These are phyloP conservation scores for Selaginella tamariscina DNA, from an alignment of 75 land plant species.

Conservation along the genomic window DNA sequence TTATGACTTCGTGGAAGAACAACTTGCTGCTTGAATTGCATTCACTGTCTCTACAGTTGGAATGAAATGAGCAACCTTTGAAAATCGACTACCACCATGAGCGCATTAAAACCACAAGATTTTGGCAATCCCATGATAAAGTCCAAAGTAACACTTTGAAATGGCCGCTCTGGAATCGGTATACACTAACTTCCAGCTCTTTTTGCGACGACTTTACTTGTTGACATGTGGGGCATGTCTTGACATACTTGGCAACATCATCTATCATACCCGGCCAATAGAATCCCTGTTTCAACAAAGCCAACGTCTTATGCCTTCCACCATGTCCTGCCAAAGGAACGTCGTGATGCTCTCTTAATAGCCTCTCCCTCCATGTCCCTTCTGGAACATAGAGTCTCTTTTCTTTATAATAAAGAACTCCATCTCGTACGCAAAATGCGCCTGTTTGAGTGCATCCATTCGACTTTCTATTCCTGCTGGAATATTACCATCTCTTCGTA, in stretches of 20 bases:
- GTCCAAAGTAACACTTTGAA: constrained; percentile 19
- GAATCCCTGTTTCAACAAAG: constrained; percentile 2
- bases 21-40: constrained; percentile 8
- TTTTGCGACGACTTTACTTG: neutral
- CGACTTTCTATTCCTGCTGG: too few relatives aligned
- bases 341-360: constrained; percentile 13
- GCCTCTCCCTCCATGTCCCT: neutral
- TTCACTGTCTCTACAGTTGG: neutral
- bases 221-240: constrained; percentile 12
- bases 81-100: constrained; percentile 19
- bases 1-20: constrained; percentile 14
- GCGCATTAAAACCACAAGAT: neutral
- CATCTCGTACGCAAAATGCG: neutral
- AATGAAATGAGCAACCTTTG: constrained; percentile 19
- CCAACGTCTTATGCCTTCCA: constrained; percentile 18
- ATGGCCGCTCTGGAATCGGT: constrained; percentile 15
- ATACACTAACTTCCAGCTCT: constrained; percentile 11
- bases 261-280: constrained; percentile 20
- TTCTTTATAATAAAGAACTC: neutral
- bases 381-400: neutral
- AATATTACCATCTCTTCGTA: too few relatives aligned
- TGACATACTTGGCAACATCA: constrained; percentile 11
- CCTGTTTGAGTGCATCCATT: too few relatives aligned
- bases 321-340: constrained; percentile 20
- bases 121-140: constrained; percentile 13